phyloP scores from a whole-genome alignment of 2,329 filamentous ascomycete species.

The Emergomyces orientalis region DNA sequence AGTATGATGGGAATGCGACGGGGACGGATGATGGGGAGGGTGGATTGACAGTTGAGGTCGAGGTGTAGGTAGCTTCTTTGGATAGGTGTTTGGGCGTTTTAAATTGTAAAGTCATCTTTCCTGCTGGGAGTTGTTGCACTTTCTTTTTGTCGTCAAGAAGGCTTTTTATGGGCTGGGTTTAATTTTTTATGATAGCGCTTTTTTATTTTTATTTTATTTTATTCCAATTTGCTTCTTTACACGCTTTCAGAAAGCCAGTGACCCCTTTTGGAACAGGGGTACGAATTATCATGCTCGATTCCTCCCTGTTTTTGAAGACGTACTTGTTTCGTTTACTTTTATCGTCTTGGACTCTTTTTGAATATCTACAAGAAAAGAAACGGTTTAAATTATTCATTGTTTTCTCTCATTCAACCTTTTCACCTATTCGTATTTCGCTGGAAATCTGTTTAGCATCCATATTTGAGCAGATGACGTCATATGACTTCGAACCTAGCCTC shows the following conservation, averaged over 20 bases:
- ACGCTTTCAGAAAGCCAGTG: not conserved
- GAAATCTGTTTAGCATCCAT: no score
- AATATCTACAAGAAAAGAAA: no score
- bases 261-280: no score
- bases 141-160: not conserved
- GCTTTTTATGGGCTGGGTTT: not conserved
- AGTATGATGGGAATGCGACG: constrained; percentile 13
- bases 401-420: no score
- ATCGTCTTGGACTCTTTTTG: no score
- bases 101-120: not conserved
- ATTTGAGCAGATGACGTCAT: no score
- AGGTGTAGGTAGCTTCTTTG: constrained; percentile 11
- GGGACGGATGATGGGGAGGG: constrained; percentile 12
- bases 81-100: not conserved
- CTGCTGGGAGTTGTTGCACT: not conserved
- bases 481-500: no score
- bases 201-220: not conserved
- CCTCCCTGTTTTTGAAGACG: no score
- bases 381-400: no score
- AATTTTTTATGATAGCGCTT: not conserved
- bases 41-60: constrained; percentile 17
- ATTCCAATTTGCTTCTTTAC: not conserved
- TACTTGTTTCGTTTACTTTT: no score
- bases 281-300: no score
- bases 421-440: no score